Evolutionary conservation across 2,329 filamentous ascomycete species (phyloP).

Genomic region (Paramyrothecium sp.): DNA sequence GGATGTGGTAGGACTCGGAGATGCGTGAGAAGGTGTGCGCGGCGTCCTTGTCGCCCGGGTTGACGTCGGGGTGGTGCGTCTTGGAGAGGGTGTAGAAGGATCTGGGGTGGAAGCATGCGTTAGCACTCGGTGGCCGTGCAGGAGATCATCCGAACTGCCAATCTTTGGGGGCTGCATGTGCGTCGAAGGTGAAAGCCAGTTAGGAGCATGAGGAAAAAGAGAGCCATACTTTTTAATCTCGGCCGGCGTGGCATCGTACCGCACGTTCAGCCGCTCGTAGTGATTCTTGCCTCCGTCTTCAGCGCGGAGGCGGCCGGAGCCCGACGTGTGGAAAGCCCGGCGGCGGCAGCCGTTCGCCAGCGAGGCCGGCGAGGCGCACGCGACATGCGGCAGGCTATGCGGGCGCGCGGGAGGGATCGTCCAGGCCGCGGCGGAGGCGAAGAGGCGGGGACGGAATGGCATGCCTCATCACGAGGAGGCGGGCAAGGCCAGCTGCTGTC

Average conservation of each 20-base stretch:
- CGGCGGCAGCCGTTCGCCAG: conserved; percentile 13
- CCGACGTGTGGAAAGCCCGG: conserved; percentile 12
- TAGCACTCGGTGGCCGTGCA: neutral
- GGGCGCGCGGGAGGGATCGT: conserved; percentile 21
- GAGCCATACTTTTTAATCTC: conserved; percentile 78
- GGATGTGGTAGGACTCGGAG: conserved; percentile 77
- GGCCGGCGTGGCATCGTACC: conserved; percentile 62
- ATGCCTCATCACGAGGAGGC: conserved; percentile 58
- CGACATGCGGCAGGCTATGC: conserved; percentile 2
- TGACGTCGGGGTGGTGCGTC: conserved; percentile 87
- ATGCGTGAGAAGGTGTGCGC: conserved; percentile 77
- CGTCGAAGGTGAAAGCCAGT: neutral
- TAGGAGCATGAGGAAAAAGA: neutral
- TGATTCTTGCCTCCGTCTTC: conserved; percentile 51
- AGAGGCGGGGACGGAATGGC: conserved; percentile 43
- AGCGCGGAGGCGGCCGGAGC: conserved; percentile 13
- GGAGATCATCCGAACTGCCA: neutral
- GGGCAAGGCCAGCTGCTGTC: neutral
- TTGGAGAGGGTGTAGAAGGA: conserved; percentile 92
- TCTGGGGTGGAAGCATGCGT: conserved; percentile 28
- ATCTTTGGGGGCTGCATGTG: neutral
- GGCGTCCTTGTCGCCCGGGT: conserved; percentile 72
- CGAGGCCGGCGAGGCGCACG: conserved; percentile 4
- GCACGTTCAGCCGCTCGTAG: conserved; percentile 80
- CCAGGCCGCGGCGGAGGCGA: conserved; percentile 14